phyloP scores from a whole-genome alignment of 768 basidiomycete genomes.

The Lactifluus pinguis region DNA sequence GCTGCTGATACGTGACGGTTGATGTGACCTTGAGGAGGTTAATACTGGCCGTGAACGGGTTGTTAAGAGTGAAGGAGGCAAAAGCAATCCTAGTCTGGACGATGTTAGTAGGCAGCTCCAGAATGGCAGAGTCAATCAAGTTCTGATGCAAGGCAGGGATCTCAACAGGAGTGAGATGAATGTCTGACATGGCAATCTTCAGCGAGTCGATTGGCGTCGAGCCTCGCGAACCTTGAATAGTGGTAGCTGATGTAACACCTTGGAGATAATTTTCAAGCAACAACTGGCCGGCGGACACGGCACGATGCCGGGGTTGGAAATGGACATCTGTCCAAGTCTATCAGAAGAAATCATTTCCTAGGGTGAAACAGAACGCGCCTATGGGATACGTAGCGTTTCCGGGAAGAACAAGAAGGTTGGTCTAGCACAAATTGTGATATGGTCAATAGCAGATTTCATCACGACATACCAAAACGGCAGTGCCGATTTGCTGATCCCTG shows the following conservation, averaged over 20 bases:
- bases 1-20: constrained; percentile 43
- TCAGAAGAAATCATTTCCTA: background rate
- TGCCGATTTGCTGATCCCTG: constrained; percentile 44
- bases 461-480: constrained; percentile 43
- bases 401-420: constrained; percentile 47
- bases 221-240: constrained; percentile 43
- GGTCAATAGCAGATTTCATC: background rate
- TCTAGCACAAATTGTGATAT: constrained; percentile 26
- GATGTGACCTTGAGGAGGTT: constrained; percentile 49
- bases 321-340: constrained; percentile 39
- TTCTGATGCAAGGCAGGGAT: constrained; percentile 59
- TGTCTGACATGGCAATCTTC: constrained; percentile 49
- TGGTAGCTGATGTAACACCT: constrained; percentile 45
- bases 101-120: constrained; percentile 56
- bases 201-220: constrained; percentile 57
- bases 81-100: constrained; percentile 50
- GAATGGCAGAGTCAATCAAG: constrained; percentile 44
- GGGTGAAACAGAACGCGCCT: constrained; percentile 26
- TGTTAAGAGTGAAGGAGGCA: constrained; percentile 47
- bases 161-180: constrained; percentile 48
- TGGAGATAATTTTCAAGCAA: constrained; percentile 64
- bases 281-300: constrained; percentile 42
- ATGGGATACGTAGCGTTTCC: constrained; percentile 50
- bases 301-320: constrained; percentile 48
- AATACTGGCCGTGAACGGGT: constrained; percentile 68